Evolutionary conservation across 805 yeast genomes (phyloP).

Genomic region (Metschnikowia arizonensis): DNA sequence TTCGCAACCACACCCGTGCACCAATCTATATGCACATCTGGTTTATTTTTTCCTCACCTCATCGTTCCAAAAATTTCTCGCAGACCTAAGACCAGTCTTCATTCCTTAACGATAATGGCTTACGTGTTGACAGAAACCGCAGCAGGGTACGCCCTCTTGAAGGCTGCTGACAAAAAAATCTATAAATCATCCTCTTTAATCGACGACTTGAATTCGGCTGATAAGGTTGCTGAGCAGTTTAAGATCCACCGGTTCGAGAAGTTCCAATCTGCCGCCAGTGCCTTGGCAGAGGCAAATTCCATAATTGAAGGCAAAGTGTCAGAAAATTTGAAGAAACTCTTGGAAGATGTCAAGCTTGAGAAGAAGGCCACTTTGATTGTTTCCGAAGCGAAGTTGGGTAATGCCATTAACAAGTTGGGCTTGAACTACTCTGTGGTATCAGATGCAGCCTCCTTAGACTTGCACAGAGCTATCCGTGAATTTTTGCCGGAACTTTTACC

Average conservation of each 20-base stretch:
- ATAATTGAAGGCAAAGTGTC: constrained; percentile 93
- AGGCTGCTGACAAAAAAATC: constrained; percentile 96
- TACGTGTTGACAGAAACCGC: constrained; percentile 95
- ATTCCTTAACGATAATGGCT: constrained; percentile 49
- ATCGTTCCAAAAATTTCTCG: constrained; percentile 14
- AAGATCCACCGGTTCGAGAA: constrained; percentile 95
- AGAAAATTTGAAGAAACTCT: constrained; percentile 69
- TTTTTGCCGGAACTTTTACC: constrained; percentile 91
- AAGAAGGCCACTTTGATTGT: constrained; percentile 87
- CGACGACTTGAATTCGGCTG: constrained; percentile 75
- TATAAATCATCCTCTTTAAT: constrained; percentile 75
- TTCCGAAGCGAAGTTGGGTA: constrained; percentile 92
- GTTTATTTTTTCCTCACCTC: constrained; percentile 15
- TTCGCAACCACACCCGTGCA: too few species aligned
- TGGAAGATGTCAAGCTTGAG: constrained; percentile 71
- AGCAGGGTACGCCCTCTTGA: constrained; percentile 96
- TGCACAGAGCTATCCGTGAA: constrained; percentile 93
- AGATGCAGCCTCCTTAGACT: constrained; percentile 91
- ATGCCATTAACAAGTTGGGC: constrained; percentile 92
- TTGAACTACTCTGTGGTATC: constrained; percentile 83
- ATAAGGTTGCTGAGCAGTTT: constrained; percentile 82
- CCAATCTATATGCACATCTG: constrained; percentile 2
- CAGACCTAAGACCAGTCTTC: constrained; percentile 10
- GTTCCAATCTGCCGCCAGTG: constrained; percentile 90
- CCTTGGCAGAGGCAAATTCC: constrained; percentile 91